Evolutionary conservation across 1,139 yeast species (phyloP).

Genomic region (Geotrichum phurueaensis): DNA sequence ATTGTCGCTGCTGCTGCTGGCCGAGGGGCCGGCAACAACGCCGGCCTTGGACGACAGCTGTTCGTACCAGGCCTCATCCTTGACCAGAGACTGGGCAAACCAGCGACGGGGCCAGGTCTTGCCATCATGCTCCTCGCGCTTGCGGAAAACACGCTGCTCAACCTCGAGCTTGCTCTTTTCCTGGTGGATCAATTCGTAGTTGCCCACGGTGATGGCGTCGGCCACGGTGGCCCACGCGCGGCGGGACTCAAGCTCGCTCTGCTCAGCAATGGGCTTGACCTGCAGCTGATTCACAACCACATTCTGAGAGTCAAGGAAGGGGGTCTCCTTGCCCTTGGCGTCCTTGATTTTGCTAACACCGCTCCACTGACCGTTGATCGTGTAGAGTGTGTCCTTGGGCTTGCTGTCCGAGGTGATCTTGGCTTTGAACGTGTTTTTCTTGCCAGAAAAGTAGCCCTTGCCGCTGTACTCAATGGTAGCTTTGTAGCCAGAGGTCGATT

Average conservation of each 20-base stretch:
- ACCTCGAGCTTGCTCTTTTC: slow-evolving; percentile 78
- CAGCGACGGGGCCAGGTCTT: slow-evolving; percentile 68
- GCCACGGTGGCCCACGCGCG: slow-evolving; percentile 85
- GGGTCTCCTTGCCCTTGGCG: slow-evolving; percentile 37
- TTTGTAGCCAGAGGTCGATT: slow-evolving; percentile 69
- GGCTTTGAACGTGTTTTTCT: slow-evolving; percentile 87
- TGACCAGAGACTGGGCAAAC: slow-evolving; percentile 41
- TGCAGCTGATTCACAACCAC: slow-evolving; percentile 47
- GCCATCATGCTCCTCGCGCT: slow-evolving; percentile 59
- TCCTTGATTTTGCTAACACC: slow-evolving; percentile 51
- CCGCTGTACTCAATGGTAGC: slow-evolving; percentile 79
- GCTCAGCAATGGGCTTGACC: slow-evolving; percentile 78
- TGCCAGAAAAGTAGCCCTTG: slow-evolving; percentile 93
- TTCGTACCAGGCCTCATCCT: slow-evolving; percentile 23
- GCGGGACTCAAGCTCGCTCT: slow-evolving; percentile 70
- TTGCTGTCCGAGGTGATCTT: slow-evolving; percentile 55
- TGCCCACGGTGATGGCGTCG: slow-evolving; percentile 69
- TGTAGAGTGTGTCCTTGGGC: slow-evolving; percentile 61
- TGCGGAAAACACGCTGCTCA: slow-evolving; percentile 73
- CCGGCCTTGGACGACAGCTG: slow-evolving; percentile 21
- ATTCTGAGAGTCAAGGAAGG: slow-evolving; percentile 65
- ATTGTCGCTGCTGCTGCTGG: slow-evolving; percentile 20
- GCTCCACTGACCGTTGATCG: slow-evolving; percentile 91
- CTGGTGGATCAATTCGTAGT: slow-evolving; percentile 63
- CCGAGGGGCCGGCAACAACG: slow-evolving; percentile 25